phyloP scores from a whole-genome alignment of 768 basidiomycete genomes.

The Amanita brunnescens region DNA sequence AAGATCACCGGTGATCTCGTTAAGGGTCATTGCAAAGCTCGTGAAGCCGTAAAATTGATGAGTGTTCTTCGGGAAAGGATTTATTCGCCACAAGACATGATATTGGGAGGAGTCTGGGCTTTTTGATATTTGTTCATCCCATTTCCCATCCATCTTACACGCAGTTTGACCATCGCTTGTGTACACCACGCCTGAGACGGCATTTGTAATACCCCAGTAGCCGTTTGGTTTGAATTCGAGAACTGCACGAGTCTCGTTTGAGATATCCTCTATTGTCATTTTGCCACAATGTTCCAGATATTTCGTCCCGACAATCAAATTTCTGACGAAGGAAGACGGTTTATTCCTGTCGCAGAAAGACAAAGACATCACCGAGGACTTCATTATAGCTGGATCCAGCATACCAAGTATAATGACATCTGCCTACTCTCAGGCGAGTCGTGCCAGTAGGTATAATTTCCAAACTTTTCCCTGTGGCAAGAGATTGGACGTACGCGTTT shows the following conservation, averaged over 20 bases:
- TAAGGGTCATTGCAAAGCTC: conserved; percentile 67
- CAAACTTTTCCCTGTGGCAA: conserved; percentile 66
- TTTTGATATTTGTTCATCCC: conserved; percentile 78
- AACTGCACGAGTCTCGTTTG: conserved; percentile 47
- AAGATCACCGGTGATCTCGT: conserved; percentile 67
- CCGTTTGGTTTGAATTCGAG: conserved; percentile 84
- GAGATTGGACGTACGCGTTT: conserved; percentile 12
- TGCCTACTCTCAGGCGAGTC: conserved; percentile 55
- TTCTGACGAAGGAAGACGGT: conserved; percentile 83
- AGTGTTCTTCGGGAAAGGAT: conserved; percentile 63
- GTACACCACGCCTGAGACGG: conserved; percentile 54
- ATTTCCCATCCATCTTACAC: conserved; percentile 76
- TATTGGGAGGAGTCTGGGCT: conserved; percentile 60
- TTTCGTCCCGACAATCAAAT: conserved; percentile 85
- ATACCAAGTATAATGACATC: conserved; percentile 67
- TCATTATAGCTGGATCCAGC: background rate
- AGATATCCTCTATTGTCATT: conserved; percentile 63
- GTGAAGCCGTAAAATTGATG: conserved; percentile 80
- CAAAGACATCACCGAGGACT: background rate
- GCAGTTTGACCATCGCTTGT: conserved; percentile 43
- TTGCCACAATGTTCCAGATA: conserved; percentile 83
- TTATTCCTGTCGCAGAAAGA: conserved; percentile 50
- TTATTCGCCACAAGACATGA: conserved; percentile 69
- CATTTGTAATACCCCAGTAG: conserved; percentile 75
- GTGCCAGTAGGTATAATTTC: conserved; percentile 79